Percentiles rank a stretch among this genome's conserved stretches.
Conservation (phyloP, 805 yeast genomes). For the Cyberlindnera meyerae region DNA sequence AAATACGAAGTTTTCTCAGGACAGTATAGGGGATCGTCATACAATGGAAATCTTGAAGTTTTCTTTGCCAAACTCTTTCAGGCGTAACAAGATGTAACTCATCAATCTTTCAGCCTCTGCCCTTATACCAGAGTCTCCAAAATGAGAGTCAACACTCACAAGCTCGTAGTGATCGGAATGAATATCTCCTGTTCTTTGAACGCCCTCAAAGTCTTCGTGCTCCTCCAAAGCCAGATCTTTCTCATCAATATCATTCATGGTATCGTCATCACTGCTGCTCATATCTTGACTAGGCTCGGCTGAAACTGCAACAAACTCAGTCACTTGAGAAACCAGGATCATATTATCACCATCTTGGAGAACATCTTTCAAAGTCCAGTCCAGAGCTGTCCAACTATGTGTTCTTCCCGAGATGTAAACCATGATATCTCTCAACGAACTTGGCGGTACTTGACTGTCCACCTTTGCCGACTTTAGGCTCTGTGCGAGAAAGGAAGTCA, state of each 20-base stretch:
- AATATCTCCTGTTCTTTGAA: too few relatives aligned
- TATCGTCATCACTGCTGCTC: conserved; percentile 2
- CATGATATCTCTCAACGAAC: conserved; percentile 21
- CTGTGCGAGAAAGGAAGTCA: too few relatives aligned
- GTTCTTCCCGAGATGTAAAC: conserved; percentile 21
- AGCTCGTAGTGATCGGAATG: conserved; percentile 7
- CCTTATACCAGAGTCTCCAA: conserved; percentile 7
- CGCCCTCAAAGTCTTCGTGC: too few relatives aligned
- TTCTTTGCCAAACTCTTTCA: conserved; percentile 9
- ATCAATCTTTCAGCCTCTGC: conserved; percentile 12
- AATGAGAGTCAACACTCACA: background rate
- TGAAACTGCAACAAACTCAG: conserved; percentile 10
- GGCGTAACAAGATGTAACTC: conserved; percentile 12
- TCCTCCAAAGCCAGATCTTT: too few relatives aligned
- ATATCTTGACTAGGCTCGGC: background rate
- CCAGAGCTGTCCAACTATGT: conserved; percentile 24
- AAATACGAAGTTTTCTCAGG: too few relatives aligned
- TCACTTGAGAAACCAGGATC: conserved; percentile 18
- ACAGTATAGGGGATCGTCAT: too few relatives aligned
- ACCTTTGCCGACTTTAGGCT: too few relatives aligned
- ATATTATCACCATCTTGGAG: conserved; percentile 25
- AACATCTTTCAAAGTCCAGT: conserved; percentile 20
- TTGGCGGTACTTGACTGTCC: conserved; percentile 12
- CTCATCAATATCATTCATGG: background rate
- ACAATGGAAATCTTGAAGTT: conserved; percentile 19